Conservation (phyloP, 176 grass and related monocot species). For the Cymbopogon citratus region DNA sequence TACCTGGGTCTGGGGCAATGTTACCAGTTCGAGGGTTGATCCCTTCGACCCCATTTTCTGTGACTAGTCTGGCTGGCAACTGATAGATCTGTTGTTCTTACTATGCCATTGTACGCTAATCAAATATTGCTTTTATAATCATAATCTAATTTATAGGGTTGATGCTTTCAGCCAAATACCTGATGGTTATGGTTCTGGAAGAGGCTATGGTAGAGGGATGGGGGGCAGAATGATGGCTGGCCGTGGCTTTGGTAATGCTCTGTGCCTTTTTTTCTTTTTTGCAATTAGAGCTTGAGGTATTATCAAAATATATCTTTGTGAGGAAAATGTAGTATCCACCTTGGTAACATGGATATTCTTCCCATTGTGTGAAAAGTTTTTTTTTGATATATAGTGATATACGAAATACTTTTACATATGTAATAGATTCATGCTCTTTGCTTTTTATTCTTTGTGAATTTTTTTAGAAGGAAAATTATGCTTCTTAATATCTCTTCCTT, state of each 20-base stretch:
- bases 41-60: background rate
- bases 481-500: constrained; percentile 18
- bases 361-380: background rate
- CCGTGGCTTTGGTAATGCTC: constrained; percentile 86
- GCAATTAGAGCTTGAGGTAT: constrained; percentile 1
- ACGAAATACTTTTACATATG: background rate
- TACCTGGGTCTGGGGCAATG: background rate
- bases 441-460: background rate
- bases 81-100: constrained; percentile 9
- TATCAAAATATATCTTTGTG: background rate
- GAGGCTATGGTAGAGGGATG: constrained; percentile 82
- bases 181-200: constrained; percentile 72
- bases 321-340: background rate
- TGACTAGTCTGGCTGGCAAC: background rate
- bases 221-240: constrained; percentile 79
- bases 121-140: constrained; percentile 2
- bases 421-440: background rate
- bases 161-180: constrained; percentile 65
- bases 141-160: constrained; percentile 12
- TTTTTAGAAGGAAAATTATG: background rate
- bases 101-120: background rate
- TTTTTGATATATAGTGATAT: background rate
- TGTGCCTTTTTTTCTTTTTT: background rate
- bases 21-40: background rate
- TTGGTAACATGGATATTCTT: constrained; percentile 5